Conservation (phyloP, 176 grass and related monocot species). For the Musa acuminata region DNA sequence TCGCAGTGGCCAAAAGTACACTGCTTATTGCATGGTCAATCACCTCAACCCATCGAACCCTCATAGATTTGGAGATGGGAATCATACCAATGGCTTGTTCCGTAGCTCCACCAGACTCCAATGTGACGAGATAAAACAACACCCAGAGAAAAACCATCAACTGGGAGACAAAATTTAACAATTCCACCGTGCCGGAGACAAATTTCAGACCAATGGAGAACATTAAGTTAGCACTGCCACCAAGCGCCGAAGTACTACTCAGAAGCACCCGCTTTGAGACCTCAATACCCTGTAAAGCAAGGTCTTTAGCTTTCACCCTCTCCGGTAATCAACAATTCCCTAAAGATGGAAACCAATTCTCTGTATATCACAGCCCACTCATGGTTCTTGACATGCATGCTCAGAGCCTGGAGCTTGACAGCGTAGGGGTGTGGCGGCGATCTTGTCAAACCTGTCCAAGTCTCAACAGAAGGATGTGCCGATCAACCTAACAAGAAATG, state of each 20-base stretch:
- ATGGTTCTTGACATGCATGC: constrained; percentile 34
- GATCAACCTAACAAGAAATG: constrained; percentile 68
- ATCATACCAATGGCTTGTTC: constrained; percentile 78
- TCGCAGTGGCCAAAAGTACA: constrained; percentile 80
- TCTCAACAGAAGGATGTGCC: constrained; percentile 20
- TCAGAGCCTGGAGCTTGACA: constrained; percentile 62
- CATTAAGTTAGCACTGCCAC: constrained; percentile 68
- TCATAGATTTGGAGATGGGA: constrained; percentile 69
- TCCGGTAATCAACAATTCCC: constrained; percentile 72
- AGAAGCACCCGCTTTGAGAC: constrained; percentile 63
- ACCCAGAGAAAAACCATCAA: constrained; percentile 93
- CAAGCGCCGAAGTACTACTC: constrained; percentile 58
- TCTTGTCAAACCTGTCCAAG: constrained; percentile 31
- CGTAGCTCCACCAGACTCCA: constrained; percentile 72
- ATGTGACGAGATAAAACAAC: constrained; percentile 81
- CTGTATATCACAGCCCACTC: constrained; percentile 81
- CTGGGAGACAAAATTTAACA: constrained; percentile 78
- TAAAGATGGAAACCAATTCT: constrained; percentile 63
- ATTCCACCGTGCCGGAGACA: constrained; percentile 68
- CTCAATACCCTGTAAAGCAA: constrained; percentile 69
- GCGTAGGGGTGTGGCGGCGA: constrained; percentile 47
- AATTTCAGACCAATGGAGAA: constrained; percentile 48
- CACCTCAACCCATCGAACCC: constrained; percentile 64
- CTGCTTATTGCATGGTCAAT: constrained; percentile 95
- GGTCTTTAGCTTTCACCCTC: constrained; percentile 66